These are phyloP conservation scores for Inosperma sp. DNA, from an alignment of 768 basidiomycete species.

Conservation along the genomic window DNA sequence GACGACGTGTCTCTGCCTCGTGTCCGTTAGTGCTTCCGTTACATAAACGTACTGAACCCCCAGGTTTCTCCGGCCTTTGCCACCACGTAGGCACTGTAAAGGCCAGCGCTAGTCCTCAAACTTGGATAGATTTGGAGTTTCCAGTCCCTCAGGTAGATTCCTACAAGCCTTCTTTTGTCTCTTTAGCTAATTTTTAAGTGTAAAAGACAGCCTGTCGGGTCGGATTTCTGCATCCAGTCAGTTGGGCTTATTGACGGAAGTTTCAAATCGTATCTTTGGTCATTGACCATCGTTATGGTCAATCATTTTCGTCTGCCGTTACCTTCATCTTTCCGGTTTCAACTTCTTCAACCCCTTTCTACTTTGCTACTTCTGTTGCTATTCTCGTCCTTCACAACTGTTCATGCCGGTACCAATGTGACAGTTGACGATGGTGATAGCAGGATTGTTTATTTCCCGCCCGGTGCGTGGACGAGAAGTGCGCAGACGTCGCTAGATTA, in stretches of 20 bases:
- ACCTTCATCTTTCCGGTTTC: not conserved
- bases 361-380: not conserved
- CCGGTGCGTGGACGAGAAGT: constrained; percentile 29
- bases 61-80: constrained; percentile 3
- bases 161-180: not conserved
- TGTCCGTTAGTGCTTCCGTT: constrained; percentile 2
- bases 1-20: constrained; percentile 4
- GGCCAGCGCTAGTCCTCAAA: no score
- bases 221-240: not conserved
- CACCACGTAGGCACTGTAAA: constrained; percentile 7
- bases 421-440: constrained; percentile 31
- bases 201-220: not conserved
- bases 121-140: not conserved
- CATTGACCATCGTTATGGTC: not conserved
- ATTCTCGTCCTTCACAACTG: not conserved
- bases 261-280: not conserved
- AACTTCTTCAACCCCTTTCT: not conserved
- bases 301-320: not conserved
- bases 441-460: constrained; percentile 30
- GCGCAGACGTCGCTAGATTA: constrained; percentile 30
- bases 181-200: not conserved
- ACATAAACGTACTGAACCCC: not conserved
- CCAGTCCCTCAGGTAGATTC: constrained; percentile 1
- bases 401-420: constrained; percentile 26
- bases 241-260: not conserved